These are phyloP conservation scores for Mycosarcoma mackinlayi DNA, from an alignment of 1,284 basidiomycete genomes.

Conservation along the genomic window DNA sequence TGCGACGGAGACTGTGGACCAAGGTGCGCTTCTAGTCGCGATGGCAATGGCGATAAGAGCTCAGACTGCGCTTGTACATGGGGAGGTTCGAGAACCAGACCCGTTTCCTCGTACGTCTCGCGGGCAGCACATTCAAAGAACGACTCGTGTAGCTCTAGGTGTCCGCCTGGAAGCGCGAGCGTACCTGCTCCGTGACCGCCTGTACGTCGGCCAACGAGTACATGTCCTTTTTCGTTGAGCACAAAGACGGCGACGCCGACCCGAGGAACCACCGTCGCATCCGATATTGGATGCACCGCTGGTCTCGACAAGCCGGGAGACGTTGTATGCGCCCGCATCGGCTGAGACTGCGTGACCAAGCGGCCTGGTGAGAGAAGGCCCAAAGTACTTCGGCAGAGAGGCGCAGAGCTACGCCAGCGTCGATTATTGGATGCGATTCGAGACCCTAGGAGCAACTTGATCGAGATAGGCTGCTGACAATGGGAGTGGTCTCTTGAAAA, in stretches of 20 bases:
- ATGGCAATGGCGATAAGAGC: slow-evolving; percentile 10
- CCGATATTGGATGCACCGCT: slow-evolving; percentile 23
- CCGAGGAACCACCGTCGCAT: slow-evolving; percentile 47
- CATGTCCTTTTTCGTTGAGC: slow-evolving; percentile 44
- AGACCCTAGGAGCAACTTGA: background rate
- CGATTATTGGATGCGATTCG: background rate
- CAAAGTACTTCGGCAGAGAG: background rate
- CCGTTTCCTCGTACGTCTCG: slow-evolving; percentile 51
- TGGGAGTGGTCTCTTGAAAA: background rate
- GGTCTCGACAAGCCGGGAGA: background rate
- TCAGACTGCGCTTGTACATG: slow-evolving; percentile 5
- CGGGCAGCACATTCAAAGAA: slow-evolving; percentile 61
- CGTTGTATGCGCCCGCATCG: slow-evolving; percentile 6
- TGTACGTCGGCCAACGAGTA: slow-evolving; percentile 62
- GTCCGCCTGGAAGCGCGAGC: slow-evolving; percentile 64
- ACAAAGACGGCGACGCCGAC: slow-evolving; percentile 66
- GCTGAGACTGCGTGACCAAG: background rate
- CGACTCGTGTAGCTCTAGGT: slow-evolving; percentile 65
- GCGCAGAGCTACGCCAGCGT: background rate
- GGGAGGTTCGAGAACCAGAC: slow-evolving; percentile 37
- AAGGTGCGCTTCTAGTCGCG: slow-evolving; percentile 6
- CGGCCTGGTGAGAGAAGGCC: background rate
- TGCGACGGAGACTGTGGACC: slow-evolving; percentile 17
- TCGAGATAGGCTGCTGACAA: too few relatives aligned
- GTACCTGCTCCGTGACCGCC: slow-evolving; percentile 63